A percentile compares a stretch with the other conserved stretches of the same genome.
Conservation (phyloP, 2,329 filamentous ascomycete genomes). For the Penicillium sp. region DNA sequence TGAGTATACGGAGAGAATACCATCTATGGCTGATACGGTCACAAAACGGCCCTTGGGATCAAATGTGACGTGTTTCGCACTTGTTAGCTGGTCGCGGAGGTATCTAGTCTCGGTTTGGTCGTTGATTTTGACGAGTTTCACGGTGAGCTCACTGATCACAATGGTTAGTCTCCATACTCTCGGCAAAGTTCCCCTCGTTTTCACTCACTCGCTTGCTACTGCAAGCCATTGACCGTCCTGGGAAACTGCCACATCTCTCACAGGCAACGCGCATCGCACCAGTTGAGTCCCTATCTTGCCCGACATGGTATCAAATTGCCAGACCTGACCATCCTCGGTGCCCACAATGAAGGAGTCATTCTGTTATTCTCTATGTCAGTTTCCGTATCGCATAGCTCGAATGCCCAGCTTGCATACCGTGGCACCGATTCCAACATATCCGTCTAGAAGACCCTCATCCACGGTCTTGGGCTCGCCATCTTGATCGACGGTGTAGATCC, state of each 20-base stretch:
- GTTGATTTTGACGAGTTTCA: constrained; percentile 81
- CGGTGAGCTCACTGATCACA: constrained; percentile 67
- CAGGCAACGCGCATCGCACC: constrained; percentile 77
- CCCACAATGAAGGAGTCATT: constrained; percentile 85
- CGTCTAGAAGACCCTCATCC: constrained; percentile 78
- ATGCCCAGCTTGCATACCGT: constrained; percentile 49
- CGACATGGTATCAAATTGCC: constrained; percentile 77
- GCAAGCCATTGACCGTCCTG: constrained; percentile 83
- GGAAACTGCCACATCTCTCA: constrained; percentile 82
- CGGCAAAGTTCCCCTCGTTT: not conserved
- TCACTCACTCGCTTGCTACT: constrained; percentile 80
- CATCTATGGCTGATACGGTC: constrained; percentile 83
- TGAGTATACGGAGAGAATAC: constrained; percentile 86
- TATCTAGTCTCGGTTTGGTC: constrained; percentile 76
- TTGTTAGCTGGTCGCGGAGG: constrained; percentile 77
- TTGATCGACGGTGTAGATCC: constrained; percentile 86
- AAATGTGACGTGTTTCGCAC: constrained; percentile 90
- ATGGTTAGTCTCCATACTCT: constrained; percentile 16
- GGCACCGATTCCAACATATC: constrained; percentile 76
- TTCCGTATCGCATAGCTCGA: not conserved
- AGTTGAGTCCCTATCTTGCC: constrained; percentile 74
- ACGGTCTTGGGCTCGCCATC: constrained; percentile 91
- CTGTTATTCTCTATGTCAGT: constrained; percentile 35
- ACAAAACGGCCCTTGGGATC: constrained; percentile 75
- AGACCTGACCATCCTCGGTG: constrained; percentile 94